These are phyloP conservation scores for Dichomitus squalens DNA, from an alignment of 1,284 basidiomycete genomes.

Conservation along the genomic window DNA sequence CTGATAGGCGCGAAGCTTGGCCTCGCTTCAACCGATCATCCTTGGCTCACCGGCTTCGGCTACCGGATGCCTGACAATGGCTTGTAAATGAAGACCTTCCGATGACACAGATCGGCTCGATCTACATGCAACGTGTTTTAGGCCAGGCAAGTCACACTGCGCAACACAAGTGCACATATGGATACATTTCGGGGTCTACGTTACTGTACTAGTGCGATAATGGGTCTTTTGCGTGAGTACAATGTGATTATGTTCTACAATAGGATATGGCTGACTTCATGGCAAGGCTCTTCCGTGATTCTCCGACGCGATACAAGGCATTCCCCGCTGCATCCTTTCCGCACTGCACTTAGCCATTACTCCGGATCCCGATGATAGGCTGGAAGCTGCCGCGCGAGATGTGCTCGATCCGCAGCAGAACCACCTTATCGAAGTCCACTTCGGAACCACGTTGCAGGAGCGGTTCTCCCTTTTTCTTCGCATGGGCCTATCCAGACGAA, in stretches of 20 bases:
- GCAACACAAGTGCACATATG: not conserved
- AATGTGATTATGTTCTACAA: not conserved
- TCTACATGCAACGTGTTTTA: not conserved
- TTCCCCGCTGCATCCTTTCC: too few relatives aligned
- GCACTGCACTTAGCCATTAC: not conserved
- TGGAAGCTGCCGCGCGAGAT: conserved; percentile 7
- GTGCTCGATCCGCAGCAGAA: conserved; percentile 7
- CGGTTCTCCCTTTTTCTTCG: not conserved
- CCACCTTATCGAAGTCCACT: not conserved
- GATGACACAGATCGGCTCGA: not conserved
- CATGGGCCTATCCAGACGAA: not conserved
- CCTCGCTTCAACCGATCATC: not conserved
- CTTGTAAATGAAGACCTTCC: not conserved
- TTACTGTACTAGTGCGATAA: too few relatives aligned
- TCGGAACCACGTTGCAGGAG: not conserved
- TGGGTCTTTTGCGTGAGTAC: not conserved
- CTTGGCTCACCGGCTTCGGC: not conserved
- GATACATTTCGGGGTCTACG: not conserved
- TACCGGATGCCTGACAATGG: not conserved
- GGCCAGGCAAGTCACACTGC: not conserved
- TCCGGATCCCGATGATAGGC: conserved; percentile 1
- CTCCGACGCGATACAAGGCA: too few relatives aligned
- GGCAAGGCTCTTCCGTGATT: not conserved
- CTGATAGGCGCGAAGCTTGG: too few relatives aligned
- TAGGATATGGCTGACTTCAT: not conserved